Base-by-base conservation (phyloP, 2,329 filamentous ascomycete species). In the Fusarium sp. region DNA sequence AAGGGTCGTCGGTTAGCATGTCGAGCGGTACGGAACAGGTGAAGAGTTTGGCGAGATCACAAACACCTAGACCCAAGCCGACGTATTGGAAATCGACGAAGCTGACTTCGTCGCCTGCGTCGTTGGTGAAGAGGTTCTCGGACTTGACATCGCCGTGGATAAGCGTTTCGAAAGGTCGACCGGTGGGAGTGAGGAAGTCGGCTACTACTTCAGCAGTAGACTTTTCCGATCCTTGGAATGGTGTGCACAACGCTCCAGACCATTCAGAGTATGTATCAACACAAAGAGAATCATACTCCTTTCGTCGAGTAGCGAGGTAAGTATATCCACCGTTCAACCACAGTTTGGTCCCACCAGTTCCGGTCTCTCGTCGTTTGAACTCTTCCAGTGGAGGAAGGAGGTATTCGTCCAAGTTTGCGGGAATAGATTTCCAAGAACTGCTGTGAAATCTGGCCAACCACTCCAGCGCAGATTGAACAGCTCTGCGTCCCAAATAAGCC, bases 1-100 rank as follows among this genome's bases (percentile, higher is more conserved):
- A 56, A 1, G 72, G 64, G 1, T 55, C 49, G 8, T 69, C 73
- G 0, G 80, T 79, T 0, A 92, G 82, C 82, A 90, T 84, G 4
- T 78, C 67, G 9, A 87, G 40, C 0, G 89, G 88, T 0, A 91
- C 83, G 4, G 89, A 91, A 76, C 89, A 91, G 0, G 89, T 91
- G 64, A 91, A 90, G 1, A 91, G 77, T 74, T 91, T 91, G 3
- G 89, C 89, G 0, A 92, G 79, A 75, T 92, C 90, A 68, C 89
- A 90, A 0, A 88, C 89, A 0, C 90, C 90, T 0, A 91, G 75
- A 0, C 90, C 90, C 0, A 91, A 77, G 0, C 90, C 90, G 0
- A 87, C 84, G 69, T 92, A 92, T 70, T 92, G 90, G 59, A 92
- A 92, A 74, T 92, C 90, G 72, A 89, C 91, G 67, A 92, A 90